Evolutionary conservation across 345 rosid species (phyloP).

Genomic region (Eucalyptus brandiana): DNA sequence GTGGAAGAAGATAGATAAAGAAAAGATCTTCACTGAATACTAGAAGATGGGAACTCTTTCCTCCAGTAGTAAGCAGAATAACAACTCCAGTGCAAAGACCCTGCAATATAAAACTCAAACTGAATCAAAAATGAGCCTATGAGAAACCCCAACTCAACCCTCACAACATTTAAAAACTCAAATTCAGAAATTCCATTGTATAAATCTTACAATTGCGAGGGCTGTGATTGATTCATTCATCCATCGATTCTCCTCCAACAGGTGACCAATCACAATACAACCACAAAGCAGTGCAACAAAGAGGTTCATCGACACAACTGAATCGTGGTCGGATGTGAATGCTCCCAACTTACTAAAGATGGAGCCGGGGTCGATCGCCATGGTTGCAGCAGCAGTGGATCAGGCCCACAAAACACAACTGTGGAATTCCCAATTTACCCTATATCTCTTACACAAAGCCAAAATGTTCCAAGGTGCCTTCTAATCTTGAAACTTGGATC

Average conservation of each 20-base stretch:
- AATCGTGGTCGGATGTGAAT: constrained; percentile 49
- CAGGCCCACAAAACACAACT: not conserved
- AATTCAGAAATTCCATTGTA: not conserved
- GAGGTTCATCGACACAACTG: constrained; percentile 80
- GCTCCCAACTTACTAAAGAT: constrained; percentile 4
- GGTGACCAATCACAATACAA: constrained; percentile 79
- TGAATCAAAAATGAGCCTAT: not conserved
- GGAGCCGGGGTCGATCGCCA: not conserved
- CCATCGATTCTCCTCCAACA: constrained; percentile 81
- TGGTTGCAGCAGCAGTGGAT: not conserved
- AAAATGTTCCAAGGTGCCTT: not conserved
- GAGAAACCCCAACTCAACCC: not conserved
- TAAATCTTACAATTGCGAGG: constrained; percentile 57
- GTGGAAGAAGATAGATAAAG: constrained; percentile 97
- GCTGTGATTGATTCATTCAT: constrained; percentile 96
- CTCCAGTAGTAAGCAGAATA: constrained; percentile 66
- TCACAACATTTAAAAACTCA: not conserved
- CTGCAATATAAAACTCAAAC: constrained; percentile 14
- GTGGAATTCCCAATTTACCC: not conserved
- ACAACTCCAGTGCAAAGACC: constrained; percentile 84
- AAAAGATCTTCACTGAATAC: constrained; percentile 96
- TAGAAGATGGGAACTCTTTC: constrained; percentile 72
- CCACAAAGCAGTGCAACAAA: constrained; percentile 83
- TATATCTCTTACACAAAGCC: not conserved
- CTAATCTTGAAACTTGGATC: not conserved